Percentiles rank a stretch among this genome's conserved stretches.
These are phyloP conservation scores for Ambrosia hybrid DNA, from an alignment of 140 eudicot species.

Conservation along the genomic window DNA sequence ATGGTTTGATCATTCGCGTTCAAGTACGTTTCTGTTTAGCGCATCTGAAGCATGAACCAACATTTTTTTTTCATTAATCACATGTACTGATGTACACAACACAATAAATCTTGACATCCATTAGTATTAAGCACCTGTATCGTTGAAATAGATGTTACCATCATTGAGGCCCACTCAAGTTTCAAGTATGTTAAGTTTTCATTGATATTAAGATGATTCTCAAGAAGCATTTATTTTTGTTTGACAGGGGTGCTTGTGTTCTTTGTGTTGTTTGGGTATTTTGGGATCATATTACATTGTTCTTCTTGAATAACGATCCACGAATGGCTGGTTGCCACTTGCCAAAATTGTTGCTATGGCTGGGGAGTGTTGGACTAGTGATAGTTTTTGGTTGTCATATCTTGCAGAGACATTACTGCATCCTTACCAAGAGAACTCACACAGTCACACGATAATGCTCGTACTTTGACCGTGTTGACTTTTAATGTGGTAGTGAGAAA, in stretches of 20 bases:
- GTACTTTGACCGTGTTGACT: conserved; percentile 4
- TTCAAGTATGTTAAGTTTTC: background rate
- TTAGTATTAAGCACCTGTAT: background rate
- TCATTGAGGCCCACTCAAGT: conserved; percentile 1
- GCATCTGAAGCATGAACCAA: background rate
- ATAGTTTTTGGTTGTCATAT: conserved; percentile 62
- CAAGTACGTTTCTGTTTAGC: background rate
- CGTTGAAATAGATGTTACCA: background rate
- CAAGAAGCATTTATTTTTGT: too few relatives aligned
- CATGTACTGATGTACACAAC: background rate
- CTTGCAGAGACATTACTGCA: conserved; percentile 93
- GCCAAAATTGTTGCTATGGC: conserved; percentile 86
- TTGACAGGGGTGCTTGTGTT: conserved; percentile 69
- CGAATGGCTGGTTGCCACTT: conserved; percentile 54
- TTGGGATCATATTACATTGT: conserved; percentile 72
- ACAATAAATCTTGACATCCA: background rate
- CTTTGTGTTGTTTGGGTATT: conserved; percentile 76
- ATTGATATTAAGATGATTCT: too few relatives aligned
- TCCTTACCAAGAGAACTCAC: conserved; percentile 80
- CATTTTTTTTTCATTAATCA: background rate
- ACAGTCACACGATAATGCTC: conserved; percentile 22
- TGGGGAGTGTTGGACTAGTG: conserved; percentile 77
- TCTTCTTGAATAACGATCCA: conserved; percentile 45
- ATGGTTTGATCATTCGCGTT: too few relatives aligned
- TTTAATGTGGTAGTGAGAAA: background rate